These are phyloP conservation scores for Pisolithus microcarpus DNA, from an alignment of 768 basidiomycete genomes.

Conservation along the genomic window DNA sequence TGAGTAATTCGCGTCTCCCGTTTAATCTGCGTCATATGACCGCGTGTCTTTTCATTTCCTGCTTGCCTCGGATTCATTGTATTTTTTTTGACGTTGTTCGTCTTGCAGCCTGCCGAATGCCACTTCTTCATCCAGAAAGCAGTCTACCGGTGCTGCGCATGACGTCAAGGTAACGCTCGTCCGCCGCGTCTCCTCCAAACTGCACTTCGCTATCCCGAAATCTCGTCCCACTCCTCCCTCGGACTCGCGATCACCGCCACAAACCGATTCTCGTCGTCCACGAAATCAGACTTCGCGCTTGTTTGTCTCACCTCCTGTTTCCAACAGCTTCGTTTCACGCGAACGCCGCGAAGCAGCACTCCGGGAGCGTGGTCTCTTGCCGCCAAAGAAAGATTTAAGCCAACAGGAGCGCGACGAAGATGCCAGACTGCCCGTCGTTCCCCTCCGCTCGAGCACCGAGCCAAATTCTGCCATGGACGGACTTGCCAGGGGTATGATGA, in stretches of 20 bases:
- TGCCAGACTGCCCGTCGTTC: slow-evolving; percentile 33
- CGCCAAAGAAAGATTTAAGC: slow-evolving; percentile 34
- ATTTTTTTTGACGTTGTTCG: not conserved
- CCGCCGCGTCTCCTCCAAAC: slow-evolving; percentile 25
- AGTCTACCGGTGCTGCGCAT: not conserved
- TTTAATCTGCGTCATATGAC: no score
- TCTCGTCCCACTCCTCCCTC: not conserved
- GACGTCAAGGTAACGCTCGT: slow-evolving; percentile 14
- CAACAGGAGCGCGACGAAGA: slow-evolving; percentile 36
- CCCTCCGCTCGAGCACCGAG: slow-evolving; percentile 18
- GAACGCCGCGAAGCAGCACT: slow-evolving; percentile 43
- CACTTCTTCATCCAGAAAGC: not conserved
- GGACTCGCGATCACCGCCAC: slow-evolving; percentile 7
- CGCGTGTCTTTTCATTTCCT: no score
- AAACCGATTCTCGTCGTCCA: slow-evolving; percentile 7
- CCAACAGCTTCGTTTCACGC: slow-evolving; percentile 18
- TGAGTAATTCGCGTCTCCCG: not conserved
- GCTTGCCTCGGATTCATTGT: no score
- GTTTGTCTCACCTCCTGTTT: slow-evolving; percentile 10
- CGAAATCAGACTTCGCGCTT: not conserved
- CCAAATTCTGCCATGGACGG: not conserved
- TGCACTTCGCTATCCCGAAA: slow-evolving; percentile 17
- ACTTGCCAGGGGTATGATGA: slow-evolving; percentile 13
- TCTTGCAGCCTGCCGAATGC: slow-evolving; percentile 1
- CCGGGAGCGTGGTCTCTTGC: slow-evolving; percentile 52